A percentile compares a stretch with the other conserved stretches of the same genome.
phyloP scores from a whole-genome alignment of 129 eudicot genomes.

The Gnaphalium uliginosum region DNA sequence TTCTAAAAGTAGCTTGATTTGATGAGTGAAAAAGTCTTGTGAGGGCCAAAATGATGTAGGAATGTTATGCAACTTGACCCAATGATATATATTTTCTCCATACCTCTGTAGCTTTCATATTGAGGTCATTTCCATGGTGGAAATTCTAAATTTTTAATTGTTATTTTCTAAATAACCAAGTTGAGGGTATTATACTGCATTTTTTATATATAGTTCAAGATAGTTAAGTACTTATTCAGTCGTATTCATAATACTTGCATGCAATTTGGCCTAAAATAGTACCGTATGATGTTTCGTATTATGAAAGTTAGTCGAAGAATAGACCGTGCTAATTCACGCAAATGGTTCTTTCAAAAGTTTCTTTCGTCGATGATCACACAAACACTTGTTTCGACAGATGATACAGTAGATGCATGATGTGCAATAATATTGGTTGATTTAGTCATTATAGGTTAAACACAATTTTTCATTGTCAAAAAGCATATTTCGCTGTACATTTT shows the following conservation, averaged over 20 bases:
- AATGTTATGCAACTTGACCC: slow-evolving; percentile 12
- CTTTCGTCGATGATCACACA: no score
- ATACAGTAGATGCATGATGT: neutral
- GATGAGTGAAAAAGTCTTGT: neutral
- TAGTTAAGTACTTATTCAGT: no score
- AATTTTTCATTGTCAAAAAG: no score
- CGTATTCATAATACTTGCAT: no score
- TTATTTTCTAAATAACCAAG: neutral
- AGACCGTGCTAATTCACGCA: neutral
- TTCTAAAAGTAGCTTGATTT: neutral
- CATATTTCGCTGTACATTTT: neutral
- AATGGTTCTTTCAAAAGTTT: neutral
- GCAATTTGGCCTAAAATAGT: neutral
- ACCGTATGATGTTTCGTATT: neutral
- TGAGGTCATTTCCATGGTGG: slow-evolving; percentile 5
- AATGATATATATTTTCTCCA: slow-evolving; percentile 26
- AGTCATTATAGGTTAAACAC: no score
- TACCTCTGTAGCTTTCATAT: slow-evolving; percentile 23
- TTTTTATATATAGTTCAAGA: no score
- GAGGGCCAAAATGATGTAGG: slow-evolving; percentile 25
- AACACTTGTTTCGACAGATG: no score
- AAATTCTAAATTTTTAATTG: neutral
- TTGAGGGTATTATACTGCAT: neutral
- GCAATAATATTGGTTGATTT: neutral
- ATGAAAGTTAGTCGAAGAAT: neutral